Conservation (phyloP, 2,329 filamentous ascomycete species). For the Venturia pyrina region DNA sequence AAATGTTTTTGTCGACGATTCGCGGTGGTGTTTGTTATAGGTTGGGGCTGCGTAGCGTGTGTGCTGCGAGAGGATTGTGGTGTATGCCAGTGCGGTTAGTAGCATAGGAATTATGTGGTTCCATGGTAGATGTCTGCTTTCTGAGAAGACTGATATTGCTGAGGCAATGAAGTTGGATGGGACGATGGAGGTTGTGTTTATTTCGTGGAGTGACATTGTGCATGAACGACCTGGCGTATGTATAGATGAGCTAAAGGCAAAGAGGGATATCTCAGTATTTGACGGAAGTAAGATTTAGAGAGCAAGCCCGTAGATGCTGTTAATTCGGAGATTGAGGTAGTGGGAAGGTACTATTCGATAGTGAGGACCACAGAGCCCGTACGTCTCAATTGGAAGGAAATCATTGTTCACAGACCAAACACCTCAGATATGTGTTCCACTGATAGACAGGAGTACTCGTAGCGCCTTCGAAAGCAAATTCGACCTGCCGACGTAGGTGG, state of each 20-base stretch:
- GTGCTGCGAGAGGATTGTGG: not conserved
- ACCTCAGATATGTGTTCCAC: not conserved
- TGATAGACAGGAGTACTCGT: not conserved
- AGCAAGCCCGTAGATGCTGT: not conserved
- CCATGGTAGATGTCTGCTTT: not conserved
- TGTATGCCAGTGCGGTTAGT: not conserved
- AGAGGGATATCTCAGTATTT: not conserved
- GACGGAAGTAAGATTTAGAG: not conserved
- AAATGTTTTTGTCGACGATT: not conserved
- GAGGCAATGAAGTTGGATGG: not conserved
- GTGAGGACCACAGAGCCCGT: not conserved
- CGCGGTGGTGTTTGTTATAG: not conserved
- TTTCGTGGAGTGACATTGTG: not conserved
- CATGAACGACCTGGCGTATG: not conserved
- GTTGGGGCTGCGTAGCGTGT: not conserved
- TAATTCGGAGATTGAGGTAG: not conserved
- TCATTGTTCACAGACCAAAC: not conserved
- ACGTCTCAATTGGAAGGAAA: not conserved
- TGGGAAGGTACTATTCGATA: not conserved
- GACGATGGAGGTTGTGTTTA: not conserved
- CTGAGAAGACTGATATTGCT: not conserved
- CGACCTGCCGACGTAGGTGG: not conserved
- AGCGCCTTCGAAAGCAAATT: not conserved
- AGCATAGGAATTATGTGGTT: not conserved
- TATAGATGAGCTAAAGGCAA: not conserved